Conservation (phyloP, 768 basidiomycete species). For the Tricholoma matsutake region DNA sequence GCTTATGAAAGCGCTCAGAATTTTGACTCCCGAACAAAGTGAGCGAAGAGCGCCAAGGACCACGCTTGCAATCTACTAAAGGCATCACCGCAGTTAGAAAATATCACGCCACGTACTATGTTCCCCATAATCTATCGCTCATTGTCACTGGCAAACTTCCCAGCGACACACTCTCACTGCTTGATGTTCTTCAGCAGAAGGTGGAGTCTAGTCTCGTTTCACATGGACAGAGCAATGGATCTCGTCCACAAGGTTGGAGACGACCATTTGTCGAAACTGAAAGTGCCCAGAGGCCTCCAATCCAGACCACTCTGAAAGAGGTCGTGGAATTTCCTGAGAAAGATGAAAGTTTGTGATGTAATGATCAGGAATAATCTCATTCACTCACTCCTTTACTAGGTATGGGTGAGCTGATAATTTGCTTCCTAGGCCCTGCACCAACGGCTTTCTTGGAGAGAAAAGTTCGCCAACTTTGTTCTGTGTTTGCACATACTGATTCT, state of each 20-base stretch:
- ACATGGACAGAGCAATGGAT: conserved; percentile 70
- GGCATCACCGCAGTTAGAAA: conserved; percentile 60
- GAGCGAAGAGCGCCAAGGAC: conserved; percentile 4
- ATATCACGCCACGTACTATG: conserved; percentile 88
- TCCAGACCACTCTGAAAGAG: conserved; percentile 51
- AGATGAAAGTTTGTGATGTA: conserved; percentile 66
- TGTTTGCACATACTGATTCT: conserved; percentile 1
- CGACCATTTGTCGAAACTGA: conserved; percentile 90
- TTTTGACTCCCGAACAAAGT: conserved; percentile 89
- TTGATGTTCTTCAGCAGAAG: conserved; percentile 76
- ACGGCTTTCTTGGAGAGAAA: conserved; percentile 70
- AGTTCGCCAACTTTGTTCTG: conserved; percentile 31
- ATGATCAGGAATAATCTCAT: not conserved
- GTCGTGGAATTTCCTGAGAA: conserved; percentile 93
- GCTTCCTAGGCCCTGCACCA: conserved; percentile 74
- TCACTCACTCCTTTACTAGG: conserved; percentile 24
- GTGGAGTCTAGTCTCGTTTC: conserved; percentile 80
- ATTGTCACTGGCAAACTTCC: conserved; percentile 88
- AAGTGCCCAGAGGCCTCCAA: conserved; percentile 58
- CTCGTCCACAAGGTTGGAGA: conserved; percentile 80
- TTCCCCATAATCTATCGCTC: conserved; percentile 89
- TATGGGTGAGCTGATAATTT: conserved; percentile 80
- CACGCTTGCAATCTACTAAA: not conserved
- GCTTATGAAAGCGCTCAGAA: conserved; percentile 86
- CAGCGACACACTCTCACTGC: conserved; percentile 68